Conservation (phyloP, 1,139 yeast genomes). For the Saccharomycopsis crataegensis region DNA sequence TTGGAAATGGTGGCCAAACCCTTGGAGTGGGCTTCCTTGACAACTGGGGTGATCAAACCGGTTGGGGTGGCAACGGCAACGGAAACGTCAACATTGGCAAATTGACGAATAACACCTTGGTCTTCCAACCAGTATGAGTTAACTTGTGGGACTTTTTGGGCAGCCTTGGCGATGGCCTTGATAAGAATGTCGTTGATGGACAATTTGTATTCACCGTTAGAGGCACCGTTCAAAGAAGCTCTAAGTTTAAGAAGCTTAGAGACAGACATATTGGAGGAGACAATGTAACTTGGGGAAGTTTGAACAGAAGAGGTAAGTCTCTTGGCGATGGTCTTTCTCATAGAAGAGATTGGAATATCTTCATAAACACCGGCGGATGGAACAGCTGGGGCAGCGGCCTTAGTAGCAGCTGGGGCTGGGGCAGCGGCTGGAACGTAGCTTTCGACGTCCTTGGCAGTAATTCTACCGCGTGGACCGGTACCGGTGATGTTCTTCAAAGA, state of each 20-base stretch:
- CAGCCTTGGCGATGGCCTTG: slow-evolving; percentile 90
- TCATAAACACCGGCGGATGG: slow-evolving; percentile 52
- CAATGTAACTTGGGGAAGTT: slow-evolving; percentile 85
- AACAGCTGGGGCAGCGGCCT: slow-evolving; percentile 41
- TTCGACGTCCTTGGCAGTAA: slow-evolving; percentile 86
- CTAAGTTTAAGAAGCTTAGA: slow-evolving; percentile 88
- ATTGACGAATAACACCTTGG: slow-evolving; percentile 88
- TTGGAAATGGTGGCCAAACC: slow-evolving; percentile 77
- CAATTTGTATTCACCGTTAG: slow-evolving; percentile 83
- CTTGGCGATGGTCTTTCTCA: slow-evolving; percentile 92
- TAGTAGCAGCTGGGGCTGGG: slow-evolving; percentile 37
- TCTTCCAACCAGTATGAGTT: slow-evolving; percentile 91
- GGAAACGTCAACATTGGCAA: slow-evolving; percentile 86
- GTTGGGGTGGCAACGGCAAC: slow-evolving; percentile 99
- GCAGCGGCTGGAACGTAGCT: slow-evolving; percentile 41
- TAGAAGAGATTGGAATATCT: slow-evolving; percentile 80
- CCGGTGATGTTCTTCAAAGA: slow-evolving; percentile 82
- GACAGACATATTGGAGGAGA: slow-evolving; percentile 80
- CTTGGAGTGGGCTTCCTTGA: slow-evolving; percentile 77
- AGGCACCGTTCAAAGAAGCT: slow-evolving; percentile 76
- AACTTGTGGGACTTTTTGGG: slow-evolving; percentile 84
- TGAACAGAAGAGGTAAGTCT: slow-evolving; percentile 84
- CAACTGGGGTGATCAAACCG: slow-evolving; percentile 94
- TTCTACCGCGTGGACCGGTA: slow-evolving; percentile 93
- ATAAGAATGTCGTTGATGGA: slow-evolving; percentile 91